A percentile compares a stretch with the other conserved stretches of the same genome.
Evolutionary conservation across 345 rosid species (phyloP).

Genomic region (Trapa bicornis): DNA sequence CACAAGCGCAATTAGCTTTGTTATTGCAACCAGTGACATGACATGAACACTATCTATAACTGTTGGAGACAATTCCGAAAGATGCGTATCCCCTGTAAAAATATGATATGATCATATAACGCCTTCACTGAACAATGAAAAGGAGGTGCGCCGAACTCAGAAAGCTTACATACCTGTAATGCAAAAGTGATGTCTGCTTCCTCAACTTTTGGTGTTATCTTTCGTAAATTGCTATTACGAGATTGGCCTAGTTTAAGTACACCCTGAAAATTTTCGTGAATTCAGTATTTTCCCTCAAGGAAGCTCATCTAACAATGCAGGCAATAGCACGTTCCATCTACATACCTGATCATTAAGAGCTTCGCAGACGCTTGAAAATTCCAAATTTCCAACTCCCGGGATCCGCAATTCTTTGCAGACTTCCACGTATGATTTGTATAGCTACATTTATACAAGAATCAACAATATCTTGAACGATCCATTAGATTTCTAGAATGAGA

Average conservation of each 20-base stretch:
- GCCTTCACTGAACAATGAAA: too few relatives aligned
- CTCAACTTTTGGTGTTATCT: conserved; percentile 60
- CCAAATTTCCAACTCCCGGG: conserved; percentile 57
- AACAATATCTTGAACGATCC: background rate
- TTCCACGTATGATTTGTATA: conserved; percentile 52
- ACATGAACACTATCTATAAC: conserved; percentile 3
- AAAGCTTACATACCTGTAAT: conserved; percentile 40
- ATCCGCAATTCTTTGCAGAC: conserved; percentile 59
- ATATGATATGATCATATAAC: too few relatives aligned
- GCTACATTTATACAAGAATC: conserved; percentile 26
- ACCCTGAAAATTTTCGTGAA: conserved; percentile 17
- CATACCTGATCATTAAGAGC: conserved; percentile 80
- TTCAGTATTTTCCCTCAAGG: background rate
- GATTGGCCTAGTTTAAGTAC: conserved; percentile 60
- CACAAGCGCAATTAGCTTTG: background rate
- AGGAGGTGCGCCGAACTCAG: background rate
- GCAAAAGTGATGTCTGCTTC: conserved; percentile 74
- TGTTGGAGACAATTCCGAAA: conserved; percentile 70
- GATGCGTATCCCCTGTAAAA: conserved; percentile 67
- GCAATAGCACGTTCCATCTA: background rate
- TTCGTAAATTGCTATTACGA: conserved; percentile 12
- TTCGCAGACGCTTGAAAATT: conserved; percentile 60
- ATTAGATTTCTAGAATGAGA: background rate
- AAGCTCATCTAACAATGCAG: background rate
- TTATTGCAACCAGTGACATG: background rate